Base-by-base conservation (phyloP, 2,329 filamentous ascomycete species). In the Nemania sp. region DNA sequence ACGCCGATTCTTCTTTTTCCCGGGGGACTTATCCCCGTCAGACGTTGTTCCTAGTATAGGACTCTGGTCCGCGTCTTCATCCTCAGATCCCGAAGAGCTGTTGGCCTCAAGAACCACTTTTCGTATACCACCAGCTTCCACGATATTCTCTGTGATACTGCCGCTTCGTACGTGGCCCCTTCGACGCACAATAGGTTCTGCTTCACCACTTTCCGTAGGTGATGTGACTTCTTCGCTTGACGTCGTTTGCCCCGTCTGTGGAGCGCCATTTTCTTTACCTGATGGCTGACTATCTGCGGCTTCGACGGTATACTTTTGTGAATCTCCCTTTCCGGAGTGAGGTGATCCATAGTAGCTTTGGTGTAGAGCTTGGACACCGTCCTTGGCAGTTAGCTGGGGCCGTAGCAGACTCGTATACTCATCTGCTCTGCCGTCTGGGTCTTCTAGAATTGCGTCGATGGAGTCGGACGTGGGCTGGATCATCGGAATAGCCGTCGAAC, bases 71-170 rank as follows among this genome's bases (percentile, higher is more conserved):
- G 15, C 19, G 20, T 49, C 20, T 2, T 56, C 56, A 11, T 44
- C 64, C 17, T 64, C 65, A 6, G 63, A 64, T n/a, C 65, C 66
- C 15, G 78, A 80, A 61, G 65, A 64, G 49, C 80, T 84, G 22
- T 79, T 87, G 3, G 85, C 85, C 66, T 90, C 86, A 22, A 91
- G 76, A 1, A 91, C 81, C 24, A 90, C 81, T 69, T 91, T 91
- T 60, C 83, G 82, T 45, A 91, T 77, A 1, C 88, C 88, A 57
- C 85, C 86, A 5, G 85, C 76, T 62, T 91, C 86, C 45, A 90
- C 76, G n/a, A 88, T 77, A 54, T 88, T 88, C 69, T 91, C 87
- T 0, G 87, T 90, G 61, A 91, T 90, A 64, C 85, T 89, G 26
- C 88, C 88, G 59, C 86, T 89, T 49, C 87, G 79, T 4, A 85